These are phyloP conservation scores for Cryphonectria nitschkei DNA, from an alignment of 2,329 filamentous ascomycete species.

Conservation along the genomic window DNA sequence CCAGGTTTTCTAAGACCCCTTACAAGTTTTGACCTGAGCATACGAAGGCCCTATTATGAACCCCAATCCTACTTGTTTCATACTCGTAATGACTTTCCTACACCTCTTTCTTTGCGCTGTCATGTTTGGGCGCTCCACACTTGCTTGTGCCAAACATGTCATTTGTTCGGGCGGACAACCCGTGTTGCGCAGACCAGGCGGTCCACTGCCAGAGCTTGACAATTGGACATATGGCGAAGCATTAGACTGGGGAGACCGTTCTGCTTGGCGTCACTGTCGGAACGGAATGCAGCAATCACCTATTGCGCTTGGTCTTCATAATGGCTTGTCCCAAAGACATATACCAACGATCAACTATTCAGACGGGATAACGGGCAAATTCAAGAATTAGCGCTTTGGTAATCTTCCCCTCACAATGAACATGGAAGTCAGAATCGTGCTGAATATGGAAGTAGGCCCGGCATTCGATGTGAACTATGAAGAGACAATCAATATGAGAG, in stretches of 20 bases:
- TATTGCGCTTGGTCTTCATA: constrained; percentile 46
- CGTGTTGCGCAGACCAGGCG: neutral
- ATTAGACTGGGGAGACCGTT: constrained; percentile 45
- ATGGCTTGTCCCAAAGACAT: constrained; percentile 46
- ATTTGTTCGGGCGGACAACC: neutral
- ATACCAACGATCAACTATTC: constrained; percentile 47
- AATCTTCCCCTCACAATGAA: constrained; percentile 42
- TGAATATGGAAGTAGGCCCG: constrained; percentile 24
- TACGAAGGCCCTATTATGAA: neutral
- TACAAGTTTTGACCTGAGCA: neutral
- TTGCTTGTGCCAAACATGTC: neutral
- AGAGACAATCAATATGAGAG: constrained; percentile 39
- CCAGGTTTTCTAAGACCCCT: neutral
- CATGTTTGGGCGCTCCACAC: neutral
- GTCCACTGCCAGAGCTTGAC: neutral
- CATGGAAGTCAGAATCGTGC: neutral
- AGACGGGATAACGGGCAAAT: constrained; percentile 40
- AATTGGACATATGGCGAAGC: constrained; percentile 41
- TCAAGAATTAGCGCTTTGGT: constrained; percentile 56
- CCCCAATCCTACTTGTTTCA: neutral
- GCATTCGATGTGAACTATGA: constrained; percentile 29
- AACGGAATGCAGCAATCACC: constrained; percentile 55
- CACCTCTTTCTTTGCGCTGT: neutral
- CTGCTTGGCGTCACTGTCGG: constrained; percentile 46
- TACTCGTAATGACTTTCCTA: neutral